phyloP scores from a whole-genome alignment of 1,284 basidiomycete genomes.

The Phaffia rhodozyma region DNA sequence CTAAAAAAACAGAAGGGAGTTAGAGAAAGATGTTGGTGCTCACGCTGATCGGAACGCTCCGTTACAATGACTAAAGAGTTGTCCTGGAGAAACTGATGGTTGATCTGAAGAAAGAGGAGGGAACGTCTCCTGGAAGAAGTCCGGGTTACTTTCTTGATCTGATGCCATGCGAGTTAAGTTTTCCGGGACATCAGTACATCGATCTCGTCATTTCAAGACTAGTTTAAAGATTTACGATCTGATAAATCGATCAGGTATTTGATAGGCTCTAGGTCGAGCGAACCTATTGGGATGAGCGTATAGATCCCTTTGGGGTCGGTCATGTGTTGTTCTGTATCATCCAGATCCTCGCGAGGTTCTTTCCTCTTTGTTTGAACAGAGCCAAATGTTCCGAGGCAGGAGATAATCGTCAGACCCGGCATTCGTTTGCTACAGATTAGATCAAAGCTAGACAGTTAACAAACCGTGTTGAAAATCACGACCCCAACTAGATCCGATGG shows the following conservation, averaged over 20 bases:
- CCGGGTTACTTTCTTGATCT: constrained; percentile 29
- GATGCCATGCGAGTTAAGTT: background rate
- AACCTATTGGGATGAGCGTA: constrained; percentile 51
- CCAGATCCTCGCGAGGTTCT: constrained; percentile 15
- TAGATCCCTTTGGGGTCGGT: constrained; percentile 62
- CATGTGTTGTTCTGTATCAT: constrained; percentile 39
- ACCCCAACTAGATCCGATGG: constrained; percentile 82
- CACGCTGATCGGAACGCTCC: constrained; percentile 60
- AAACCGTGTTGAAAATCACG: constrained; percentile 81
- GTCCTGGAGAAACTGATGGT: constrained; percentile 17
- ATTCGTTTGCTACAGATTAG: background rate
- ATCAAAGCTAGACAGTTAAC: constrained; percentile 23
- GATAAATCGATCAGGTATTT: constrained; percentile 58
- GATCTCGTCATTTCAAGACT: background rate
- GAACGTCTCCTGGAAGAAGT: constrained; percentile 24
- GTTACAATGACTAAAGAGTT: constrained; percentile 26
- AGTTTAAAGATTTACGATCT: constrained; percentile 42
- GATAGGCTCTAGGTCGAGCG: constrained; percentile 56
- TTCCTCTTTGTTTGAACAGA: background rate
- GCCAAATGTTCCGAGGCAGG: background rate
- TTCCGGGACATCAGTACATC: background rate
- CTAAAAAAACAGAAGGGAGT: background rate
- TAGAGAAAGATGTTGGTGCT: constrained; percentile 21
- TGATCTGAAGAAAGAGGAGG: constrained; percentile 21
- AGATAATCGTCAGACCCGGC: background rate